Base-by-base conservation (phyloP, 768 basidiomycete genomes). In the Crepidotus variabilis region DNA sequence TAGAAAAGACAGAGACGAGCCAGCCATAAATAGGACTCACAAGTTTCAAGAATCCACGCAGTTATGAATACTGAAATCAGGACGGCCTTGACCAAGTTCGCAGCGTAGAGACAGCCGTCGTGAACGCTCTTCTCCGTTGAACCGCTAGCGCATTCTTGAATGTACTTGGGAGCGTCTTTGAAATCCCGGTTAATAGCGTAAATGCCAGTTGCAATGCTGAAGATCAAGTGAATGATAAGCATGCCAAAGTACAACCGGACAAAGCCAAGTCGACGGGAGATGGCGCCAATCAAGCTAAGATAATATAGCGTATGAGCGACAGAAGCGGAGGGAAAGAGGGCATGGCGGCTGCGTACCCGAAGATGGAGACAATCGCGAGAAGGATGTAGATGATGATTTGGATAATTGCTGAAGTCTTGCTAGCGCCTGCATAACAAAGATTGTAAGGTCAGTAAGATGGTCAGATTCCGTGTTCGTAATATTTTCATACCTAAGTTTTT, bases 1-100 rank as follows among this genome's bases (percentile, higher is more conserved):
- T 49, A 55, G 60, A n/a, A 50, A 48, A 13, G 28, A 52, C 23
- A 32, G 9, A 32, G 47, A 36, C 39, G 43, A 18, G 3, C 16
- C 33, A 20, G 54, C 61, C 7, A n/a, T 16, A 35, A 24, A 50
- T 45, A 33, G 50, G 13, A 73, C 79, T 56, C 55, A 79, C 80
- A 81, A 56, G 75, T 73, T 61, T 79, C 76, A 59, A 82, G 68
- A 57, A 80, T 61, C 77, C 77, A 81, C 39, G 74, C 69, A 57
- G 77, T 52, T 52, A 80, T 67, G 63, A 78, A 78, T 36, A 77
- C 57, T 23, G 65, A 68, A 58, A 79, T 66, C 59, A 75, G 69
- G 49, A 78, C 69, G 46, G 70, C 74, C 59, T 78, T 79, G 61
- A 77, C 59, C 28, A 80, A 60, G 45, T 68, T 65, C 39, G 74